Conservation (phyloP, 768 basidiomycete species). For the Suillus weaverae region DNA sequence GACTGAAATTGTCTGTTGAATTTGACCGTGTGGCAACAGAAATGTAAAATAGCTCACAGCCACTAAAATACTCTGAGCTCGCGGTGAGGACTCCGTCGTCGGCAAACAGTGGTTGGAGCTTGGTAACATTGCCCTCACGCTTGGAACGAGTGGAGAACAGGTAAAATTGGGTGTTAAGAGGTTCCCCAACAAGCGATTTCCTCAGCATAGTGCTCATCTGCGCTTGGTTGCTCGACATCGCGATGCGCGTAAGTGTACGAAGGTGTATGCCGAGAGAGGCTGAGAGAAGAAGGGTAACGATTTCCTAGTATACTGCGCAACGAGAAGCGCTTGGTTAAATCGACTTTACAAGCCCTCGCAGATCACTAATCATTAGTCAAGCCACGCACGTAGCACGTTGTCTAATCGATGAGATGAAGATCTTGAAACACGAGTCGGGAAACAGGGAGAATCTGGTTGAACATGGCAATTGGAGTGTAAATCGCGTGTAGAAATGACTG, state of each 20-base stretch:
- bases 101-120: slow-evolving; percentile 15
- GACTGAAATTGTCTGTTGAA: not conserved
- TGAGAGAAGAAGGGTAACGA: not conserved
- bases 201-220: not conserved
- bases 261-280: not conserved
- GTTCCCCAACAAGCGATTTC: slow-evolving; percentile 12
- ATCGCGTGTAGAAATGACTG: not conserved
- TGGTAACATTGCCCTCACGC: slow-evolving; percentile 1
- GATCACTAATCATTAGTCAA: not conserved
- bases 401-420: not conserved
- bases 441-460: not conserved
- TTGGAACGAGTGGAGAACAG: slow-evolving; percentile 18
- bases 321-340: not conserved
- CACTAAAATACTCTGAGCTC: slow-evolving; percentile 16
- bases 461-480: not conserved
- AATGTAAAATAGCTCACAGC: slow-evolving; percentile 12
- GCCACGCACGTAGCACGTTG: not conserved
- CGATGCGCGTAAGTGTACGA: not conserved
- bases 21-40: not conserved
- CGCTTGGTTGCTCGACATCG: slow-evolving; percentile 3
- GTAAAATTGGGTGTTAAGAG: slow-evolving; percentile 21
- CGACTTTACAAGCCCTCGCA: not conserved
- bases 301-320: not conserved
- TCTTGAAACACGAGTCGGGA: not conserved
- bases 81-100: slow-evolving; percentile 14